Conservation (phyloP, 495 filamentous ascomycete species). For the Trichoderma erinaceum region DNA sequence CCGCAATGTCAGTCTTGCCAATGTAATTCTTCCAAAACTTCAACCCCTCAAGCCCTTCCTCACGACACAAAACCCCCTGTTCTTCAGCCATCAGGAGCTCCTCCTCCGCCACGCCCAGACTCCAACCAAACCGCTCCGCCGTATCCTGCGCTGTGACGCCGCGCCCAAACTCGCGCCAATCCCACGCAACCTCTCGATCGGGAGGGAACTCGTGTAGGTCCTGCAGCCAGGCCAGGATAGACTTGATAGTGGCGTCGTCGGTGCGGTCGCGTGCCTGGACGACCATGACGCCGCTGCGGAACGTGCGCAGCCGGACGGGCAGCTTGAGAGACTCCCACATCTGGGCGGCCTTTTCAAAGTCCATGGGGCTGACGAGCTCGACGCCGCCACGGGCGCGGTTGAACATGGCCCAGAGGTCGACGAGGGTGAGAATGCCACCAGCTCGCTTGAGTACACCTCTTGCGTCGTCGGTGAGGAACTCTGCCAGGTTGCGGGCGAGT, state of each 20-base stretch:
- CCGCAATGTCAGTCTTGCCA: conserved; percentile 34
- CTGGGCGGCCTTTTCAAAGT: conserved; percentile 83
- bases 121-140: conserved; percentile 93
- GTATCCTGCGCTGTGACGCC: conserved; percentile 86
- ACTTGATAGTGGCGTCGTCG: conserved; percentile 79
- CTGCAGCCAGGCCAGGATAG: conserved; percentile 68
- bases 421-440: conserved; percentile 89
- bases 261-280: conserved; percentile 85
- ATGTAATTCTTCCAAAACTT: conserved; percentile 75
- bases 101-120: conserved; percentile 92
- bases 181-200: conserved; percentile 60
- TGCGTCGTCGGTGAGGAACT: conserved; percentile 88
- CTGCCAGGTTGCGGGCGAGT: conserved; percentile 80
- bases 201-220: conserved; percentile 63
- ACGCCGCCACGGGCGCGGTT: conserved; percentile 94
- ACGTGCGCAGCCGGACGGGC: conserved; percentile 77
- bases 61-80: conserved; percentile 72
- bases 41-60: conserved; percentile 75
- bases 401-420: conserved; percentile 95
- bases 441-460: conserved; percentile 73
- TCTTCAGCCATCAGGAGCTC: conserved; percentile 97
- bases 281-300: conserved; percentile 87
- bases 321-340: conserved; percentile 85
- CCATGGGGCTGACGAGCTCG: conserved; percentile 83
- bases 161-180: conserved; percentile 68